Evolutionary conservation across 2,329 filamentous ascomycete species (phyloP).

Genomic region (Cyphellophora attinorum): DNA sequence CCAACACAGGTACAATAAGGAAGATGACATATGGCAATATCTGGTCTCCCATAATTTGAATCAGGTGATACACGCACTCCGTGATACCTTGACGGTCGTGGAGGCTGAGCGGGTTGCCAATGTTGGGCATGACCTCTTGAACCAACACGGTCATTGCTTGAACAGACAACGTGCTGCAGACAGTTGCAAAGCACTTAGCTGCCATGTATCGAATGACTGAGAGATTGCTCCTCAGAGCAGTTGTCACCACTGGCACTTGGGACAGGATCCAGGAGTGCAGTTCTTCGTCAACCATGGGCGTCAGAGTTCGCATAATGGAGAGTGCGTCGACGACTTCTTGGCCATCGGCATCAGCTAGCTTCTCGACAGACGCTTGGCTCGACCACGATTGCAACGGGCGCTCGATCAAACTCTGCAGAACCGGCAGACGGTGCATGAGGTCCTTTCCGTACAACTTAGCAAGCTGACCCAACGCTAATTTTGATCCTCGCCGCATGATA

Average conservation of each 20-base stretch:
- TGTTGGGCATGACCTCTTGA: slow-evolving; percentile 81
- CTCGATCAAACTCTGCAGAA: slow-evolving; percentile 71
- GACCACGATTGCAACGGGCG: slow-evolving; percentile 59
- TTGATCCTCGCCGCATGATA: slow-evolving; percentile 84
- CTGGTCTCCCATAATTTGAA: slow-evolving; percentile 93
- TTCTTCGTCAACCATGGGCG: slow-evolving; percentile 72
- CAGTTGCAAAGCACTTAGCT: slow-evolving; percentile 91
- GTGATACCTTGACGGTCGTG: slow-evolving; percentile 87
- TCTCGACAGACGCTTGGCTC: slow-evolving; percentile 50
- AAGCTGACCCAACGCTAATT: slow-evolving; percentile 84
- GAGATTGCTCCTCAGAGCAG: slow-evolving; percentile 74
- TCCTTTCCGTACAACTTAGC: slow-evolving; percentile 67
- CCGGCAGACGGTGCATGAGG: slow-evolving; percentile 76
- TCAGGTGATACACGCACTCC: slow-evolving; percentile 92
- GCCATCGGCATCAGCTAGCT: slow-evolving; percentile 66
- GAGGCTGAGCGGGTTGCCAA: slow-evolving; percentile 81
- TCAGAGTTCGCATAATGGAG: slow-evolving; percentile 82
- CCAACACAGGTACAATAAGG: slow-evolving; percentile 91
- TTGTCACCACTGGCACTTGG: slow-evolving; percentile 76
- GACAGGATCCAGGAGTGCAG: slow-evolving; percentile 73
- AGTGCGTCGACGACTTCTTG: slow-evolving; percentile 91
- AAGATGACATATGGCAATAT: slow-evolving; percentile 98
- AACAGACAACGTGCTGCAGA: slow-evolving; percentile 92
- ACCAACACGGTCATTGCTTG: slow-evolving; percentile 94
- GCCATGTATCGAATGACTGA: slow-evolving; percentile 94